These are phyloP conservation scores for Odonthalia washingtoniensis DNA, from an alignment of 31 red algal species.

Conservation along the genomic window DNA sequence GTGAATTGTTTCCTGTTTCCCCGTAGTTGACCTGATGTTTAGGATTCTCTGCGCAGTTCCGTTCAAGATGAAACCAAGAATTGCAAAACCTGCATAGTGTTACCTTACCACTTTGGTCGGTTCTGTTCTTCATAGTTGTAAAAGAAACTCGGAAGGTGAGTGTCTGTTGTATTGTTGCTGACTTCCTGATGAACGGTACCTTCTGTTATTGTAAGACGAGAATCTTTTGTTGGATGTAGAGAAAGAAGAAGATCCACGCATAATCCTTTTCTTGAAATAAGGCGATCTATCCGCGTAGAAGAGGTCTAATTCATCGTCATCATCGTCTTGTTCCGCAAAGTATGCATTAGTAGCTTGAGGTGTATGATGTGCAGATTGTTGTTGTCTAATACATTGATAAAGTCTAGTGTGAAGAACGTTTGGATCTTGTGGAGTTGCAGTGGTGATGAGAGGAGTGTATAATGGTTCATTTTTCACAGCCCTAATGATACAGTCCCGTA, in stretches of 20 bases:
- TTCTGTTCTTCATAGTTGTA: not conserved
- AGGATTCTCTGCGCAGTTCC: not conserved
- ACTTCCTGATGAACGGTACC: not conserved
- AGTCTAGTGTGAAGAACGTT: constrained; percentile 2
- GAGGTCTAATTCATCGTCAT: not conserved
- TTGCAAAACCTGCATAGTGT: not conserved
- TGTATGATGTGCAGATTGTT: not conserved
- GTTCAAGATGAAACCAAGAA: too few relatives aligned
- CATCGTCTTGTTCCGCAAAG: not conserved
- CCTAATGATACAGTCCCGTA: constrained; percentile 9
- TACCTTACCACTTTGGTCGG: not conserved
- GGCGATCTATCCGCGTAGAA: not conserved
- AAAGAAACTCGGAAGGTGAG: too few relatives aligned
- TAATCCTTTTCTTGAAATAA: not conserved
- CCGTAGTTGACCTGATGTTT: too few relatives aligned
- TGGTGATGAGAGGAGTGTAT: not conserved
- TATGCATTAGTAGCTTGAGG: not conserved
- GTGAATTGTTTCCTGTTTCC: too few relatives aligned
- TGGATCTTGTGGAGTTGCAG: not conserved
- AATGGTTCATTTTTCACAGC: constrained; percentile 2
- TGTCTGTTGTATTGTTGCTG: not conserved
- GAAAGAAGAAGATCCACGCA: not conserved
- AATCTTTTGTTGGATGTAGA: not conserved
- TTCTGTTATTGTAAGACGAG: not conserved
- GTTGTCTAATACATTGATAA: constrained; percentile 9